Evolutionary conservation across 1,139 yeast genomes (phyloP).

Genomic region (Kodamaea arcana): DNA sequence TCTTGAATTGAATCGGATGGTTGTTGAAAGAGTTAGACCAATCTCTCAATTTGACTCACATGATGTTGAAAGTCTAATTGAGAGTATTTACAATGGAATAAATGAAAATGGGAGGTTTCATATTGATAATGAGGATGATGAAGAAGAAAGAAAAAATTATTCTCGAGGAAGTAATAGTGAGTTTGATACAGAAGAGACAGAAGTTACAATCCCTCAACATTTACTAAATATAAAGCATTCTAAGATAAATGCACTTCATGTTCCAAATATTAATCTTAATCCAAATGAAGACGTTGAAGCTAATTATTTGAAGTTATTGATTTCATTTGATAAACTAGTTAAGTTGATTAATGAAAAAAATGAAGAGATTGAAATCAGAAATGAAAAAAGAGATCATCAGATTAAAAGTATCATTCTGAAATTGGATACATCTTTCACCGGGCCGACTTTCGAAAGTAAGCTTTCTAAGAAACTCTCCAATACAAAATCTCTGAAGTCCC

Average conservation of each 20-base stretch:
- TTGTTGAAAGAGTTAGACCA: slow-evolving; percentile 8
- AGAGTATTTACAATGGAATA: slow-evolving; percentile 6
- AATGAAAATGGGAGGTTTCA: slow-evolving; percentile 4
- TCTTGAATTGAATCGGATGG: slow-evolving; percentile 7
- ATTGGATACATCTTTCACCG: not conserved
- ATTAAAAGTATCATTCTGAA: slow-evolving; percentile 7
- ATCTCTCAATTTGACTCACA: slow-evolving; percentile 3
- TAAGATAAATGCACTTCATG: slow-evolving; percentile 2
- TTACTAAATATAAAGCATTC: slow-evolving; percentile 3
- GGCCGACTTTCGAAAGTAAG: not conserved
- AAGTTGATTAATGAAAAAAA: slow-evolving; percentile 10
- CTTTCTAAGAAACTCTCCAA: not conserved
- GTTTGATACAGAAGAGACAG: not conserved
- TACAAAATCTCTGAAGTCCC: not conserved
- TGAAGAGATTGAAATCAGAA: slow-evolving; percentile 8
- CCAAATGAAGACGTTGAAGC: slow-evolving; percentile 7
- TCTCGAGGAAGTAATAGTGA: not conserved
- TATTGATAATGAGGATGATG: not conserved
- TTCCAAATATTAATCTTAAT: slow-evolving; percentile 7
- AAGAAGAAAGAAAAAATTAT: not conserved
- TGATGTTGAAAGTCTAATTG: slow-evolving; percentile 4
- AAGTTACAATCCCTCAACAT: slow-evolving; percentile 3
- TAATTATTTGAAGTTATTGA: slow-evolving; percentile 10
- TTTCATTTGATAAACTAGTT: slow-evolving; percentile 10
- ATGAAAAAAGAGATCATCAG: slow-evolving; percentile 8